Base-by-base conservation (phyloP, 2,329 filamentous ascomycete species). In the Colletotrichum agaves region DNA sequence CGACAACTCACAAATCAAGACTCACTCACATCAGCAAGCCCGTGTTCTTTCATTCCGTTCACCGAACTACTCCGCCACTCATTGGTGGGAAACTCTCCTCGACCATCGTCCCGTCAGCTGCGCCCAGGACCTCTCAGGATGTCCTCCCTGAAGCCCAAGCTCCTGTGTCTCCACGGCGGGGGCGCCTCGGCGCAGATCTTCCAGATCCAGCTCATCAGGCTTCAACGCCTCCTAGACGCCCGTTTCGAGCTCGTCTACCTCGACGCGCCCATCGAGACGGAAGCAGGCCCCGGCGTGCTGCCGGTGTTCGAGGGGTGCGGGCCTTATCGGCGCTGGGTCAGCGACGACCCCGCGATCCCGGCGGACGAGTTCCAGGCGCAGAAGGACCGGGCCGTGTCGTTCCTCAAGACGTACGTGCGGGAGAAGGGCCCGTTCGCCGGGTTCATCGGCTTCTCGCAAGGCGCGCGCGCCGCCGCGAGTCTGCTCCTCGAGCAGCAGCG, bases 151-250 rank as follows among this genome's bases (percentile, higher is more conserved):
- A 55, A 39, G 13, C 65, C 65, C 8, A 61, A 56, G 50, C 56
- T 69, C 10, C 66, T 69, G 7, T 69, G 66, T 35, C 66, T 69
- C 17, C 66, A 69, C 56, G 66, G 66, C 23, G 66, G 66, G 4
- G 66, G 66, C 41, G 23, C 66, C 10, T 61, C 55, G 3, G 62
- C 47, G 3, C 37, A 19, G 27, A 69, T 69, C 49, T 69, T 69
- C 19, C 49, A 61, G 35, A 66, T 66, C 13, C 66, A 69, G 35
- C 62, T 65, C 49, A 47, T 60, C 47, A 41, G 61, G 19, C 62
- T 69, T n/a, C 56, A 53, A 15, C 55, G 61, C 17, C 13, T 56
- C 1, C 62, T 69, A 5, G 56, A 56, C 4, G n/a, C 55, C 21
- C 62, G 41, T 11, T 69, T 69, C 44, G 61, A 66, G 4, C 44